Evolutionary conservation across 345 rosid genomes (phyloP).

Genomic region (Gynandropsis gynandra): DNA sequence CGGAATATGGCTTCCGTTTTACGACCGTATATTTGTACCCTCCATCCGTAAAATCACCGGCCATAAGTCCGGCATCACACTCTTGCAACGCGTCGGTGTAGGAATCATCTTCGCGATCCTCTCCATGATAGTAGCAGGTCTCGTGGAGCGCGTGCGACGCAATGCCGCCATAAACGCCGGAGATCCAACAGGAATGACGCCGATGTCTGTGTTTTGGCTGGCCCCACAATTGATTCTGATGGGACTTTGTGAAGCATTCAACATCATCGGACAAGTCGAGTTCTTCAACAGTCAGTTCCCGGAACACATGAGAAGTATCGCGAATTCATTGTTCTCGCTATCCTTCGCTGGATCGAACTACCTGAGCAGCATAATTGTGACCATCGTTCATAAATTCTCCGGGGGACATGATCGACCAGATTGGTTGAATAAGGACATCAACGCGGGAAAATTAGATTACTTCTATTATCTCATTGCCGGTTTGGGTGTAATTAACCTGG

Average conservation of each 20-base stretch:
- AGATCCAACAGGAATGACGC: conserved; percentile 7
- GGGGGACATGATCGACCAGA: conserved; percentile 34
- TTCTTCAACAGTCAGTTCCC: conserved; percentile 60
- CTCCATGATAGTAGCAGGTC: conserved; percentile 44
- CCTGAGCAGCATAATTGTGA: conserved; percentile 31
- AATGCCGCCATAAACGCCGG: conserved; percentile 19
- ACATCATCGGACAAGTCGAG: conserved; percentile 47
- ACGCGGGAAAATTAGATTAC: conserved; percentile 50
- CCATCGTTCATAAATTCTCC: conserved; percentile 32
- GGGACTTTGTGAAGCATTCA: conserved; percentile 53
- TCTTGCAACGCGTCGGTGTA: conserved; percentile 49
- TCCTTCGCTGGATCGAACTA: conserved; percentile 36
- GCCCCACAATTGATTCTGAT: conserved; percentile 41
- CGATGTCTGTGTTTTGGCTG: conserved; percentile 42
- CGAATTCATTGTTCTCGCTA: conserved; percentile 37
- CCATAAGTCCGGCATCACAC: conserved; percentile 41
- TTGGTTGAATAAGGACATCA: conserved; percentile 47
- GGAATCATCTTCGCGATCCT: conserved; percentile 42
- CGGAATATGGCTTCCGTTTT: conserved; percentile 52
- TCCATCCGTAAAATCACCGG: conserved; percentile 34
- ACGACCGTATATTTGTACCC: conserved; percentile 48
- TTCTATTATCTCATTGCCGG: conserved; percentile 48
- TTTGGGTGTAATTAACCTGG: conserved; percentile 37
- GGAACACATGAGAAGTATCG: conserved; percentile 57
- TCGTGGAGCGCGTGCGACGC: conserved; percentile 42